Evolutionary conservation across 2,329 filamentous ascomycete species (phyloP).

Genomic region (Bipolaris cookei): DNA sequence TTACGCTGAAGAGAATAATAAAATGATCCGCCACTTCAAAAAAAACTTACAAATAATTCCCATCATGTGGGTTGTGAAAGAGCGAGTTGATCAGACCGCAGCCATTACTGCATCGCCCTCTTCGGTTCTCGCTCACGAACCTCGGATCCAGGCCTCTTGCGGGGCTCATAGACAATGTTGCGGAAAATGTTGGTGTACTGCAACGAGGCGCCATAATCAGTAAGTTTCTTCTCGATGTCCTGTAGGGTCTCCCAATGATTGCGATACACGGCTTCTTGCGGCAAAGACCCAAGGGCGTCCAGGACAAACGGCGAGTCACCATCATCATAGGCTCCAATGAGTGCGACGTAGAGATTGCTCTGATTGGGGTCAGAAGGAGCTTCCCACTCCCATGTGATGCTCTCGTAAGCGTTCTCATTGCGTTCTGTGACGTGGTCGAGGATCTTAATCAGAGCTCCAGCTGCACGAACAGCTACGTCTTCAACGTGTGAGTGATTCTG

Average conservation of each 20-base stretch:
- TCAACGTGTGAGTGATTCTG: constrained; percentile 32
- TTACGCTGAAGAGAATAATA: constrained; percentile 7
- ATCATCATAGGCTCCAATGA: constrained; percentile 34
- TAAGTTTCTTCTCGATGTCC: constrained; percentile 37
- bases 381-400: constrained; percentile 39
- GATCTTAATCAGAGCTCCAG: constrained; percentile 40
- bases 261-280: constrained; percentile 39
- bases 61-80: background rate
- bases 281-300: constrained; percentile 36
- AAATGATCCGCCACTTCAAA: constrained; percentile 7
- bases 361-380: constrained; percentile 32
- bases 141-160: constrained; percentile 44
- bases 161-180: constrained; percentile 36
- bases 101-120: constrained; percentile 33
- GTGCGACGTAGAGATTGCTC: constrained; percentile 42
- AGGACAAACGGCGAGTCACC: constrained; percentile 36
- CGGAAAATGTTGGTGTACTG: constrained; percentile 37
- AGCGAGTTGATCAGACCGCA: background rate
- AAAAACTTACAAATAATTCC: background rate
- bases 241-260: constrained; percentile 40
- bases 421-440: constrained; percentile 42
- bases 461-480: constrained; percentile 34
- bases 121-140: constrained; percentile 39
- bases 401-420: constrained; percentile 42
- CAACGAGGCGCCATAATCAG: constrained; percentile 29